Conservation (phyloP, 2,329 filamentous ascomycete species). For the Aspergillus novofumigatus region DNA sequence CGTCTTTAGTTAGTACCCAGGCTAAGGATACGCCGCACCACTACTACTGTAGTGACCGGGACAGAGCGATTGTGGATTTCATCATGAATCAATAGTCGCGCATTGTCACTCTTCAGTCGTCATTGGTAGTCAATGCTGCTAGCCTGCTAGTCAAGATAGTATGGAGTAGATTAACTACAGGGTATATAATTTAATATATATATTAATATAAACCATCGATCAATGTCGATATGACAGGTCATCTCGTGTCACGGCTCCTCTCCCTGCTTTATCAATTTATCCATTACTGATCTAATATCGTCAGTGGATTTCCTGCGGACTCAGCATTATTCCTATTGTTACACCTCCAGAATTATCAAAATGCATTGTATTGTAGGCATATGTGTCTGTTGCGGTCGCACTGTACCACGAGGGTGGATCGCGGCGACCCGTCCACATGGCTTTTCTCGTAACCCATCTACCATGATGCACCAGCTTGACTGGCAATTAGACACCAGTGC, state of each 20-base stretch:
- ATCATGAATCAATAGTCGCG: constrained; percentile 19
- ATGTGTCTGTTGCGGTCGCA: constrained; percentile 4
- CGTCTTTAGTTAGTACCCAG: constrained; percentile 24
- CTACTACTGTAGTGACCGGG: constrained; percentile 9
- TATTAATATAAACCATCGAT: neutral
- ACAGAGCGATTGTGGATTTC: constrained; percentile 16
- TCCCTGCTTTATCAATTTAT: neutral
- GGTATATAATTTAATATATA: too few relatives aligned
- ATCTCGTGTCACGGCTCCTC: neutral
- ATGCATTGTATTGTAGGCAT: neutral
- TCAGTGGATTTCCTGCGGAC: neutral
- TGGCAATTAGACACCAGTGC: constrained; percentile 7
- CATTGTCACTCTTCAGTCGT: constrained; percentile 8
- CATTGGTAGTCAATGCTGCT: neutral
- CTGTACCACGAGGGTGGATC: constrained; percentile 23
- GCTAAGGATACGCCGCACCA: constrained; percentile 8
- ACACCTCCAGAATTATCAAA: neutral
- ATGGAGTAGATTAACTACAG: too few relatives aligned
- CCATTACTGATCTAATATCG: neutral
- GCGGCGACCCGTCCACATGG: constrained; percentile 21
- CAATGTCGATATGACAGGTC: neutral
- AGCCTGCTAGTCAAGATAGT: neutral
- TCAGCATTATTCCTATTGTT: neutral
- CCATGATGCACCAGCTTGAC: constrained; percentile 4
- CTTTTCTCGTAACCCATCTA: constrained; percentile 13